Percentiles rank a stretch among this genome's conserved stretches.
Evolutionary conservation across 139 green algal genomes (phyloP).

Genomic region (Pseudopediastrum boryanum): DNA sequence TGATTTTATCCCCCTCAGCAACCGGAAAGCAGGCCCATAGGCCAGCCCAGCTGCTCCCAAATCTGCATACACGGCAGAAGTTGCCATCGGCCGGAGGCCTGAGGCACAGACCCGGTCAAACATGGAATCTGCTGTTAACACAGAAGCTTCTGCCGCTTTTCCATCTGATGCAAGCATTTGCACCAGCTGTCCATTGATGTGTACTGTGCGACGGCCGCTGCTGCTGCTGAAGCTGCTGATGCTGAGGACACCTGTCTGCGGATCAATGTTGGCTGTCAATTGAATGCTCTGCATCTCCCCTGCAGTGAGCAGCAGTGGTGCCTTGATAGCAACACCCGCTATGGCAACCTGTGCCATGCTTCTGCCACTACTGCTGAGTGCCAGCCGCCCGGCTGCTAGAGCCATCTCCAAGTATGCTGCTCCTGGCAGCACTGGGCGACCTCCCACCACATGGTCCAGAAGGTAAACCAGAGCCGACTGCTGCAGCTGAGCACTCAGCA

Average conservation of each 20-base stretch:
- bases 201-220: neutral
- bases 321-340: conserved; percentile 43
- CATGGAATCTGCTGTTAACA: conserved; percentile 10
- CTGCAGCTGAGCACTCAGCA: conserved; percentile 41
- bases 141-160: neutral
- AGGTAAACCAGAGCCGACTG: conserved; percentile 59
- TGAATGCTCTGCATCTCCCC: neutral
- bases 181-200: neutral
- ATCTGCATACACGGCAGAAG: conserved; percentile 71
- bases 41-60: conserved; percentile 76
- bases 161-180: neutral
- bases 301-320: conserved; percentile 48
- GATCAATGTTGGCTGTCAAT: conserved; percentile 14
- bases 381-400: conserved; percentile 23
- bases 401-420: conserved; percentile 70
- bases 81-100: conserved; percentile 35
- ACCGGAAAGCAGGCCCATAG: conserved; percentile 85
- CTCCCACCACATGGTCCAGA: conserved; percentile 72
- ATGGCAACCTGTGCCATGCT: conserved; percentile 22
- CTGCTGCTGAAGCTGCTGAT: conserved; percentile 16
- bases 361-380: neutral
- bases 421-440: conserved; percentile 61
- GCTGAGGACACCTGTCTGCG: conserved; percentile 10
- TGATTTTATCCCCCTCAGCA: conserved; percentile 75
- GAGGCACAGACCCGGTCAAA: conserved; percentile 30